Base-by-base conservation (phyloP, 2,329 filamentous ascomycete species). In the Aspergillus puulaauensis region DNA sequence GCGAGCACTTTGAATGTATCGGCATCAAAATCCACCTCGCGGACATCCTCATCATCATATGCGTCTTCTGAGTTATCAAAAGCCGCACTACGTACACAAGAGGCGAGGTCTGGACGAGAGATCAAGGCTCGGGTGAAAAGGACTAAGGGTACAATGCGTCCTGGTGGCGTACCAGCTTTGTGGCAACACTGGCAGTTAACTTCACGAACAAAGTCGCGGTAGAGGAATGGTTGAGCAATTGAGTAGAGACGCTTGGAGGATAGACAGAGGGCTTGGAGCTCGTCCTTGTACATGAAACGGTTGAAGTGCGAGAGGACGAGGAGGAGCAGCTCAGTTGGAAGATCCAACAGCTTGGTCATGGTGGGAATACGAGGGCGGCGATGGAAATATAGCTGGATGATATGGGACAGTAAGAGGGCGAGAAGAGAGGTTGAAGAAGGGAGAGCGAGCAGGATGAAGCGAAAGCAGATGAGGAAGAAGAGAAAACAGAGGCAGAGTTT, bases 51-150 rank as follows among this genome's bases (percentile, higher is more conserved):
- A 7, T 19, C 17, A 24, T 51, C 47, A 7, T 14, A n/a, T 11
- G 24, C 21, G n/a, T 27, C 1, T 12, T 47, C 49, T 19, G 17
- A 40, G 17, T 27, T 41, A 9, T 49, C 52, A n/a, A 61, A 15
- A 12, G 7, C n/a, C 6, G 54, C 23, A n/a, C 37, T n/a, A 6
- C 33, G 40, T 27, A 57, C 27, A 24, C 23, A n/a, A 24, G 12
- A 35, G 15, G 35, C 56, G 24, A 61, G 41, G 7, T 61, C 53
- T 37, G 56, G 56, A 9, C 56, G 53, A 43, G 40, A n/a, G 21
- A 51, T 37, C 4, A 59, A 6, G 5, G 56, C 52, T n/a, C 46
- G 24, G 2, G 46, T 40, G n/a, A 61, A 61, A 15, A 23, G 35
- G 14, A 59, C 19, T 5, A 59, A 39, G 12, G 54, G 15, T 3